Base-by-base conservation (phyloP, 441 rosid species). In the Rhodomyrtus psidioides region DNA sequence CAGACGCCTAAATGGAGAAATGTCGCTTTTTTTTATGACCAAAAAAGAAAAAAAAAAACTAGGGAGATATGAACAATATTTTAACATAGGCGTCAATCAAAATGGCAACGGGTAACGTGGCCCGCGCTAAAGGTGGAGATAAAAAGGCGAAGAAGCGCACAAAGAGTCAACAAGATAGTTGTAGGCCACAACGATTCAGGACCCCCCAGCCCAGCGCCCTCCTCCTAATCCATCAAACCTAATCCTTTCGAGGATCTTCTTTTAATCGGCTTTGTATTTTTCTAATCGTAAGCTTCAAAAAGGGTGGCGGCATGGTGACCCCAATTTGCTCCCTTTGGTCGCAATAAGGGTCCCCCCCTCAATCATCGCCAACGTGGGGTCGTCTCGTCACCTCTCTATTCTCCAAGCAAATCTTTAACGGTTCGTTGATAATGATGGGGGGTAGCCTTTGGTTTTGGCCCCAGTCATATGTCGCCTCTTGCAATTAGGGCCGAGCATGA, bases 21-120 rank as follows among this genome's bases (percentile, higher is more conserved):
- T 55, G 26, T 7, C 14, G 7, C 26, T 6, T 1, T 34, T 1
- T 34, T 34, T 34, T 4, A 34, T 34, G 34, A 34, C 34, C 34
- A 34, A 34, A 34, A 34, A 34, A 34, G 4, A 34, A 34, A 34
- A 34, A 34, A 34, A 34, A 34, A 34, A 2, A 34, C 34, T 34
- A 34, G 34, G 34, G 34, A 34, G 34, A 34, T 34, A 34, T 34
- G 34, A 34, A 34, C 34, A 34, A 34, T 51, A 12, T 3, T 51
- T 51, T 51, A 14, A 53, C 14, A 14, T 14, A 14, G 6, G 23
- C 58, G 28, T 30, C n/a, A 46, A 89, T 85, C 83, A 89, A 19
- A 42, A 88, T 89, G 62, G 83, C 88, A 90, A 91, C 92, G 93
- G 95, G 95, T 87, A 91, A 90, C 86, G 90, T 86, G 92, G 91